Evolutionary conservation across 139 green algal species (phyloP).

Genomic region (Chlamydomonas urium): DNA sequence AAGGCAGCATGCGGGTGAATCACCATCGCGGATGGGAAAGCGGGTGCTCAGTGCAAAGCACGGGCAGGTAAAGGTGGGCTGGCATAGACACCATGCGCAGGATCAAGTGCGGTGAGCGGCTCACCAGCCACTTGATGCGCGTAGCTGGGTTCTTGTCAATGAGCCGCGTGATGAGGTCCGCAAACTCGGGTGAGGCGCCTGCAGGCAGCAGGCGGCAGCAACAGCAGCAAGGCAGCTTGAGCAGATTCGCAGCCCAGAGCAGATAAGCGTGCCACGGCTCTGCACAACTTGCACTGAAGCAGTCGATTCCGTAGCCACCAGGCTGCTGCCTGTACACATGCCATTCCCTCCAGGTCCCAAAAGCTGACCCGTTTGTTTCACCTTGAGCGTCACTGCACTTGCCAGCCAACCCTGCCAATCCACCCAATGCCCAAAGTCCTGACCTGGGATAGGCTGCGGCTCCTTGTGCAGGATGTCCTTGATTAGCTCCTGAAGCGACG

Average conservation of each 20-base stretch:
- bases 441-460: slow-evolving; percentile 47
- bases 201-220: slow-evolving; percentile 20
- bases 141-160: slow-evolving; percentile 80
- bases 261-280: background rate
- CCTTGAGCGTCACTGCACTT: no score
- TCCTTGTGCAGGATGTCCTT: slow-evolving; percentile 65
- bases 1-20: no score
- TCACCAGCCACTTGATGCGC: slow-evolving; percentile 58
- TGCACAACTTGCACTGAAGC: background rate
- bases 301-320: no score
- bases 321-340: no score
- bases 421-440: no score
- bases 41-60: no score
- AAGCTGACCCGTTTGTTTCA: no score
- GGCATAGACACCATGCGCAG: background rate
- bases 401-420: no score
- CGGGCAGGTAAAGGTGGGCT: background rate
- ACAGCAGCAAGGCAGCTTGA: no score
- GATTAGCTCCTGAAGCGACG: slow-evolving; percentile 74
- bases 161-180: slow-evolving; percentile 66
- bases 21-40: no score
- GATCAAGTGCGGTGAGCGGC: background rate
- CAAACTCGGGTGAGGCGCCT: slow-evolving; percentile 62
- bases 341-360: no score
- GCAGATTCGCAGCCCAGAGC: no score